A percentile compares a stretch with the other conserved stretches of the same genome.
Evolutionary conservation across 352 stramenopile species (phyloP).

Genomic region (Phytopythium kandeliae): DNA sequence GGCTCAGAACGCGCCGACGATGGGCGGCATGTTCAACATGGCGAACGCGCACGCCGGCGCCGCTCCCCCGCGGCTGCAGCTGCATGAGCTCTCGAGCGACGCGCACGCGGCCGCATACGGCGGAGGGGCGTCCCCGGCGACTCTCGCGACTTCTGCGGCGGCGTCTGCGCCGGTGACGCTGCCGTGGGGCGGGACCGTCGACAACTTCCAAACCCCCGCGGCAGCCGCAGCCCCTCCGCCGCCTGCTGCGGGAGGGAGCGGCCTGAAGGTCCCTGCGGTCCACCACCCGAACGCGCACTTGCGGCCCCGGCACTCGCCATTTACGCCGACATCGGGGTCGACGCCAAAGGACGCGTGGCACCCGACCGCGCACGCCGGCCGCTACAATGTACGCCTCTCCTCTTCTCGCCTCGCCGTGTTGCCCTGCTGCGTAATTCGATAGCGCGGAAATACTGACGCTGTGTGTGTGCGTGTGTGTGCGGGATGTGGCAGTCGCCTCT

Average conservation of each 20-base stretch:
- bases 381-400: slow-evolving; percentile 25
- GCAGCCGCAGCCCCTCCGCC: not conserved
- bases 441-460: no score
- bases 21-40: slow-evolving; percentile 5
- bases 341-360: slow-evolving; percentile 18
- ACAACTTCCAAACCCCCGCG: not conserved
- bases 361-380: slow-evolving; percentile 17
- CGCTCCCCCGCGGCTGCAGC: slow-evolving; percentile 11
- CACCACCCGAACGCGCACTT: slow-evolving; percentile 7
- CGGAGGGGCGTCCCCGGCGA: not conserved
- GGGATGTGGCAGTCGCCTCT: slow-evolving; percentile 19
- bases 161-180: slow-evolving; percentile 6
- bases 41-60: slow-evolving; percentile 2
- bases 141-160: not conserved
- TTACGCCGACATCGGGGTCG: slow-evolving; percentile 9
- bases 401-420: no score
- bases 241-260: not conserved
- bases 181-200: slow-evolving; percentile 2
- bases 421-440: no score
- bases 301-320: slow-evolving; percentile 8
- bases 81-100: slow-evolving; percentile 10
- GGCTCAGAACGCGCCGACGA: slow-evolving; percentile 4
- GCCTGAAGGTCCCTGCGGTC: slow-evolving; percentile 5
- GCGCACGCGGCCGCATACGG: not conserved
- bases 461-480: not conserved